Conservation (phyloP, 2,329 filamentous ascomycete species). For the Parasarocladium wereldwijsianum region DNA sequence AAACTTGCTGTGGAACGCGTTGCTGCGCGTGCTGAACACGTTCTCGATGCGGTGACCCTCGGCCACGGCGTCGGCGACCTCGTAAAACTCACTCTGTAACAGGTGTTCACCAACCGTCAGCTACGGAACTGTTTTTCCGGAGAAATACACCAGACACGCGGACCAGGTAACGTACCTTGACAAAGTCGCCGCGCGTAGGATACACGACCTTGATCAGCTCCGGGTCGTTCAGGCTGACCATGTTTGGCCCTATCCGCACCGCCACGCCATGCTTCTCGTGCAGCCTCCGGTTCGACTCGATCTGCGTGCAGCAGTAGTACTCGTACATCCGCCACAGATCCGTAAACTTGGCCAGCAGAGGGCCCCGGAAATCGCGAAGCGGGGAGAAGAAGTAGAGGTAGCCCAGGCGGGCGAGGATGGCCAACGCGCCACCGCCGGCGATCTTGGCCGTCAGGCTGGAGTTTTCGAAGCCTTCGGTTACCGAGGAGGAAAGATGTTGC, state of each 20-base stretch:
- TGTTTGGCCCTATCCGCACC: conserved; percentile 20
- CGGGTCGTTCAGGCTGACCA: conserved; percentile 17
- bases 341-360: conserved; percentile 4
- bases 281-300: conserved; percentile 9
- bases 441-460: neutral
- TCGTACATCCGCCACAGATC: conserved; percentile 5
- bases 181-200: conserved; percentile 13
- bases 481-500: neutral
- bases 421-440: neutral
- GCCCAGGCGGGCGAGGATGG: neutral
- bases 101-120: too few species aligned
- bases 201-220: conserved; percentile 18
- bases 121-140: too few species aligned
- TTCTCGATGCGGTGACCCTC: conserved; percentile 5
- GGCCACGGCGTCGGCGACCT: conserved; percentile 4
- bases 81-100: conserved; percentile 6
- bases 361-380: conserved; percentile 3
- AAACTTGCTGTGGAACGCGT: conserved; percentile 2
- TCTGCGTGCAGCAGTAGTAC: conserved; percentile 4
- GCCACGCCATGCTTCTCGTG: conserved; percentile 20
- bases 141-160: too few species aligned
- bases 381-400: conserved; percentile 3
- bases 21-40: conserved; percentile 5
- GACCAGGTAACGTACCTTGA: conserved; percentile 7
- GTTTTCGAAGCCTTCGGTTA: neutral